phyloP scores from a whole-genome alignment of 2,329 filamentous ascomycete species.

The Ceratocystis lukuohia region DNA sequence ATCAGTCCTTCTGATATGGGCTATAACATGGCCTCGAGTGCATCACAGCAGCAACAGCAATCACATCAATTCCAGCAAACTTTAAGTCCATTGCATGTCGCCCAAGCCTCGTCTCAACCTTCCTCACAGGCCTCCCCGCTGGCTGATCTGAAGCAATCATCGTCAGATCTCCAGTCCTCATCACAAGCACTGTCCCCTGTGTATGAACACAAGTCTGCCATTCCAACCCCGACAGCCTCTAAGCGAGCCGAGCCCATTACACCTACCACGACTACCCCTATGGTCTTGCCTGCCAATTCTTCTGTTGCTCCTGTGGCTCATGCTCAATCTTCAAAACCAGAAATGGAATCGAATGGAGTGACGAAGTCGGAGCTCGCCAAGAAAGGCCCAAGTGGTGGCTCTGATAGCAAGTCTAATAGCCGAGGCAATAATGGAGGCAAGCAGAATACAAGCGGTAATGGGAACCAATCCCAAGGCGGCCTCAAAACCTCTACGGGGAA shows the following conservation, averaged over 20 bases:
- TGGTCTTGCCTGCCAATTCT: background rate
- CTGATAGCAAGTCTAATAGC: slow-evolving; percentile 9
- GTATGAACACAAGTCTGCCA: slow-evolving; percentile 14
- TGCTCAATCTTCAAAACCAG: background rate
- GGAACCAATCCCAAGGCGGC: slow-evolving; percentile 3
- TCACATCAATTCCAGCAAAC: slow-evolving; percentile 6
- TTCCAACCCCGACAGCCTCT: background rate
- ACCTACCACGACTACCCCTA: too few species aligned
- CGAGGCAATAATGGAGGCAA: slow-evolving; percentile 8
- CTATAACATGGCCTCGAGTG: background rate
- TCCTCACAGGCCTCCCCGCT: background rate
- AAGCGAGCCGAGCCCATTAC: slow-evolving; percentile 3
- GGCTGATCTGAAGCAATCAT: background rate
- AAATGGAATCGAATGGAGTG: background rate
- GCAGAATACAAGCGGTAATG: slow-evolving; percentile 4
- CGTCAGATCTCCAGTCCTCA: background rate
- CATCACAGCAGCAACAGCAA: slow-evolving; percentile 12
- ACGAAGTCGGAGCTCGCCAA: slow-evolving; percentile 6
- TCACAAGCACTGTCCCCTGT: slow-evolving; percentile 10
- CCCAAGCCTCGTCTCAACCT: background rate
- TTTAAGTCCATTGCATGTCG: background rate
- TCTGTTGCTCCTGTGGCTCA: background rate
- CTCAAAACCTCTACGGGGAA: slow-evolving; percentile 10
- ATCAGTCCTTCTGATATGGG: background rate
- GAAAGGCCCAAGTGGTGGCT: background rate